A percentile compares a stretch with the other conserved stretches of the same genome.
These are phyloP conservation scores for Primulina eburnea DNA, from an alignment of 257 asterid species.

Conservation along the genomic window DNA sequence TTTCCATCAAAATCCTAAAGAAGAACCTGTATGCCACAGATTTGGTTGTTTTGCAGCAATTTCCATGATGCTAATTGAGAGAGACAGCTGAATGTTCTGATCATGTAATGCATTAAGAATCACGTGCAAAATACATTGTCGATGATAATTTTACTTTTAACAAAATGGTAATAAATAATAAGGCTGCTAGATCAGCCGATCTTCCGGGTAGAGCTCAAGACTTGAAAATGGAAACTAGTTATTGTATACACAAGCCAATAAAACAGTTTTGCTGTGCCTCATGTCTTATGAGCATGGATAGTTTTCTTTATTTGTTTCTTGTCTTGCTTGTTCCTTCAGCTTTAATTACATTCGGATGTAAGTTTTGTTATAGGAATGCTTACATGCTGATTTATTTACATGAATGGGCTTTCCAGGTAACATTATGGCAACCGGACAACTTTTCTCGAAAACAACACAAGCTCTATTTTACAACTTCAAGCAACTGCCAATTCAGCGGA, in stretches of 20 bases:
- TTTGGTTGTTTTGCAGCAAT: background rate
- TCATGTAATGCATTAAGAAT: background rate
- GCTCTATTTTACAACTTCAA: constrained; percentile 89
- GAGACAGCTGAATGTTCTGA: background rate
- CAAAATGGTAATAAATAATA: constrained; percentile 5
- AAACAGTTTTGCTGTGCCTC: constrained; percentile 1
- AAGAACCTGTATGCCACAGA: no score
- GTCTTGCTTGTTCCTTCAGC: constrained; percentile 7
- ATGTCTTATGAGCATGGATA: background rate
- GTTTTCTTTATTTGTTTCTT: background rate
- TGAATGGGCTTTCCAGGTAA: constrained; percentile 37
- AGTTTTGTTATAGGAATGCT: background rate
- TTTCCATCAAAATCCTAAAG: no score
- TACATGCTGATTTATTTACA: constrained; percentile 29
- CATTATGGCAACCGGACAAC: constrained; percentile 89
- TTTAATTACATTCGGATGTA: constrained; percentile 1
- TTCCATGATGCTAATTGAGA: background rate
- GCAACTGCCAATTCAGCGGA: constrained; percentile 96
- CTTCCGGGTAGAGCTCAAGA: constrained; percentile 6
- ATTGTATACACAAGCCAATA: background rate
- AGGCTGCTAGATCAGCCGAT: constrained; percentile 12
- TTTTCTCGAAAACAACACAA: constrained; percentile 88
- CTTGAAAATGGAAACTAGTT: constrained; percentile 10
- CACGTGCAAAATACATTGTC: background rate
- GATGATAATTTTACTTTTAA: constrained; percentile 15